Evolutionary conservation across 2,329 filamentous ascomycete genomes (phyloP), one percentile per base, ranked within the genome.

Genomic region (Calonectria henricotiae): DNA sequence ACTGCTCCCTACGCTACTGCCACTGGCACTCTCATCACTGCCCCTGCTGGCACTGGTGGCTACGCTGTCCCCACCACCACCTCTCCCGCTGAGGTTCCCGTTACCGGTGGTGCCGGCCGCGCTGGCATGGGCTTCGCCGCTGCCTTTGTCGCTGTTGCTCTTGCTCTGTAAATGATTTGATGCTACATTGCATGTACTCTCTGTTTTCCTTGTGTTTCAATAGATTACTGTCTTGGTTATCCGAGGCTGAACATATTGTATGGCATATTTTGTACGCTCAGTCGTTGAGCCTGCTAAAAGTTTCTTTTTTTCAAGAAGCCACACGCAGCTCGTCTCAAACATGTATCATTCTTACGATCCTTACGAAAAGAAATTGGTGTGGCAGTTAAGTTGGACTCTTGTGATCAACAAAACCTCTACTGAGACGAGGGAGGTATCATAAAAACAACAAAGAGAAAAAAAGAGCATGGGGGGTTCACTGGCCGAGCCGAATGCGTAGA

Each of bases 261-360:
- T 77, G 67, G 71, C 65, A 73, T 30, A 3, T 55, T 43, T 60
- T 43, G 77, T 75, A 73, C 71, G 76, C 68, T 68, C 68, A 70
- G 47, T 64, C 69, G 58, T 49, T 44, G 70, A 75, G 74, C 47
- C 25, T 41, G 74, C 65, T 68, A 41, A 49, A 49, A 68, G 71
- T 75, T 72, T 68, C 67, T 37, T 30, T 20, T 9, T 30, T 20
- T 3, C 7, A 23, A 20, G 61, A 62, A 67, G 73, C 62, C 55
- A 30, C 51, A 62, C 69, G 67, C 62, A 44, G 44, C 51, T 70
- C 65, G 55, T 70, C 69, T 65, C 71, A 73, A 71, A 78, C 71
- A 78, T 75, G 77, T 87, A 82, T 81, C 80, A 84, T 88, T 88
- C 86, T 87, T 85, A 89, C 87, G 86, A 88, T 89, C 87, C 85